Evolutionary conservation across 2,329 filamentous ascomycete genomes (phyloP).

Genomic region (Parascedosporium putredinis): DNA sequence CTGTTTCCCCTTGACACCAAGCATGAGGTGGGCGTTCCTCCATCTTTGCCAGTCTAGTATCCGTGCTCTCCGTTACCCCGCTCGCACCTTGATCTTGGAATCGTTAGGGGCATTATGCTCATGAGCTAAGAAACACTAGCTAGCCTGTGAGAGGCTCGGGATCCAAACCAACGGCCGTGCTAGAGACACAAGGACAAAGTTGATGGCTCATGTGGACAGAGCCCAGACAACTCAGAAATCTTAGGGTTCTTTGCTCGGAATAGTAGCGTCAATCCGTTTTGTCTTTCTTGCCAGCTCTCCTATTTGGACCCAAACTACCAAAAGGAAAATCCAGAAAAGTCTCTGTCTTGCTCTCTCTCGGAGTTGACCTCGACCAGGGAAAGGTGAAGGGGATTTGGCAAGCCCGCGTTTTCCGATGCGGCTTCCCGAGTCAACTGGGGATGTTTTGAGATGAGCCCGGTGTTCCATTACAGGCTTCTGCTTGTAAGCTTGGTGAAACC

Average conservation of each 20-base stretch:
- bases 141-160: background rate
- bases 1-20: background rate
- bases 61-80: background rate
- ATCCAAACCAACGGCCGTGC: background rate
- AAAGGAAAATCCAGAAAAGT: no score
- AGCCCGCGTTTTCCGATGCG: background rate
- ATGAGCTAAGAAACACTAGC: background rate
- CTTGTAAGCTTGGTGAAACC: background rate
- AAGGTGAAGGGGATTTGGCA: no score
- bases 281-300: no score
- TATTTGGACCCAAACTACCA: no score
- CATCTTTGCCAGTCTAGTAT: background rate
- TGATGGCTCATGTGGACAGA: background rate
- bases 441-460: no score
- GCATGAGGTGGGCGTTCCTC: background rate
- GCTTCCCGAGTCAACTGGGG: background rate
- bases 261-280: no score
- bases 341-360: no score
- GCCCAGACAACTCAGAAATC: background rate
- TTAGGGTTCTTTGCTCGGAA: background rate
- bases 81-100: constrained; percentile 2
- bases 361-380: no score
- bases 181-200: no score
- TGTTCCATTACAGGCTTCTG: background rate
- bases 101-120: background rate